Evolutionary conservation across 169 alveolate genomes (phyloP).

Genomic region (Sarcocystis neurona): DNA sequence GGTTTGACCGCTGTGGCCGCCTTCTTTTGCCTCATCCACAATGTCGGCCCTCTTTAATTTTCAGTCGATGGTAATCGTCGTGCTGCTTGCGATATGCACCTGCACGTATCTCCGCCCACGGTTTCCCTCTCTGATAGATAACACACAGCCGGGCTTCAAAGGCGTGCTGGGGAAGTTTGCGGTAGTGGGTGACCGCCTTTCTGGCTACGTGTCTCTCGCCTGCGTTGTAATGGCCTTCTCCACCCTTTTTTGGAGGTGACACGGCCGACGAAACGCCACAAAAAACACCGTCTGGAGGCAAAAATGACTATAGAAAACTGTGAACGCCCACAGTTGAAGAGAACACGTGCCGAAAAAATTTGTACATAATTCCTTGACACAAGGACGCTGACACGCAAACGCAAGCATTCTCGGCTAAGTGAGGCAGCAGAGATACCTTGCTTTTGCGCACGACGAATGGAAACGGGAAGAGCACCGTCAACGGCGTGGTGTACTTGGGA

Average conservation of each 20-base stretch:
- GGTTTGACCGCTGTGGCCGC: neutral
- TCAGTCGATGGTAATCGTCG: conserved; percentile 88
- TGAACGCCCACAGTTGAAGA: too few species aligned
- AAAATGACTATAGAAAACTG: too few species aligned
- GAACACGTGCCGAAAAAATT: too few species aligned
- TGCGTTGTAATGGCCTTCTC: conserved; percentile 88
- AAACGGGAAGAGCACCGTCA: too few species aligned
- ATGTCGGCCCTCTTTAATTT: conserved; percentile 94
- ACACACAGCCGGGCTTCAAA: conserved; percentile 84
- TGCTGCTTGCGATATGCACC: conserved; percentile 91
- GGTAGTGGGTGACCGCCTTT: conserved; percentile 94
- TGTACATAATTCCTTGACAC: too few species aligned
- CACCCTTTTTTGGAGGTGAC: conserved; percentile 81
- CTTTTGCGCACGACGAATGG: too few species aligned
- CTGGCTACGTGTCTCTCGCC: conserved; percentile 89
- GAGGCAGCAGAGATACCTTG: too few species aligned
- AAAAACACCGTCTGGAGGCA: too few species aligned
- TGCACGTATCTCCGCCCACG: conserved; percentile 90
- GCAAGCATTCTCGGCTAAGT: too few species aligned
- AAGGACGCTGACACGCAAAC: too few species aligned
- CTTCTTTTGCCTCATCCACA: neutral
- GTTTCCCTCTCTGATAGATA: conserved; percentile 87
- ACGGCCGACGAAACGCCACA: too few species aligned
- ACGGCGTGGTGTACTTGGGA: too few species aligned
- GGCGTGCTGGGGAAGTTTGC: conserved; percentile 95